phyloP scores from a whole-genome alignment of 1,284 basidiomycete species.

The Megacollybia platyphylla region DNA sequence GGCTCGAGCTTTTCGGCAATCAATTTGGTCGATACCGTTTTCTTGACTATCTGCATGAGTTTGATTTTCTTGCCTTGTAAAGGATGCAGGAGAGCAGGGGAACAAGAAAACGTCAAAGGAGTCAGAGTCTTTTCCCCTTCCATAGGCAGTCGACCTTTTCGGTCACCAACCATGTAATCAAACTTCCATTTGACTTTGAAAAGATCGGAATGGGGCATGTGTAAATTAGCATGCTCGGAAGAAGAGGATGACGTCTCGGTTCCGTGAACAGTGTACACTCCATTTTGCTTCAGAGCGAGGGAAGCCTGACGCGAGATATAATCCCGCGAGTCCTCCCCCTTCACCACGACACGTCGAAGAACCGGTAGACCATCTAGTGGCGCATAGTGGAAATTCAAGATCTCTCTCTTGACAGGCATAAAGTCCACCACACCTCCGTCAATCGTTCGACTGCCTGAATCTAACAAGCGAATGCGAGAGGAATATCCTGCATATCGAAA shows the following conservation, averaged over 20 bases:
- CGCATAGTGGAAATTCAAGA: slow-evolving; percentile 59
- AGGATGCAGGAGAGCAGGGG: slow-evolving; percentile 51
- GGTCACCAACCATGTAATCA: slow-evolving; percentile 61
- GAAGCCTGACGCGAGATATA: slow-evolving; percentile 62
- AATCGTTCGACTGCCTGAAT: slow-evolving; percentile 13
- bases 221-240: slow-evolving; percentile 8
- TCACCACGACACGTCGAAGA: slow-evolving; percentile 51
- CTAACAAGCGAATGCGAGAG: slow-evolving; percentile 17
- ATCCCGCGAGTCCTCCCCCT: slow-evolving; percentile 53
- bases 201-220: slow-evolving; percentile 11
- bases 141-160: slow-evolving; percentile 25
- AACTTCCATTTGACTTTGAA: slow-evolving; percentile 57
- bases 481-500: slow-evolving; percentile 47
- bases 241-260: slow-evolving; percentile 29
- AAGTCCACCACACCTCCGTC: slow-evolving; percentile 44
- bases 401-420: slow-evolving; percentile 40
- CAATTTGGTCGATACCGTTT: slow-evolving; percentile 47
- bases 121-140: slow-evolving; percentile 59
- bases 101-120: slow-evolving; percentile 62
- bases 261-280: slow-evolving; percentile 62
- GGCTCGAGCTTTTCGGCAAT: slow-evolving; percentile 44
- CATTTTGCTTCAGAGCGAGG: slow-evolving; percentile 51
- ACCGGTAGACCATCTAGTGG: slow-evolving; percentile 56
- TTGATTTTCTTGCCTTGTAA: slow-evolving; percentile 52
- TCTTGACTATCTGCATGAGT: slow-evolving; percentile 52